Evolutionary conservation across 148 eudicot species (phyloP), one percentile per base, ranked within the genome.

Genomic region (Gaultheria prostrata): DNA sequence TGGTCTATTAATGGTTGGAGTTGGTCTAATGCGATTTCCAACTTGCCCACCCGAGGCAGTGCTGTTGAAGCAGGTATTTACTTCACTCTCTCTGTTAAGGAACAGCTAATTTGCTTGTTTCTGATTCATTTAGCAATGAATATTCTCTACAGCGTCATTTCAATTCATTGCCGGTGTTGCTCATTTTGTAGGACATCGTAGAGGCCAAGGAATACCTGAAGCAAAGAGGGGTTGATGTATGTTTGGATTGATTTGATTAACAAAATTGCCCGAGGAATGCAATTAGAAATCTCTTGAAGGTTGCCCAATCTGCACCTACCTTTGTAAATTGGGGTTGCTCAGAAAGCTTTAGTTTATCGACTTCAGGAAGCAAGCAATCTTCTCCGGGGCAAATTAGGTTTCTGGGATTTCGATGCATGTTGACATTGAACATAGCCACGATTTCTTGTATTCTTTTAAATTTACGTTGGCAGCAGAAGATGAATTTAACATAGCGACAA

Each of bases 1-100:
- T 82, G 97, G 97, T 26, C 86, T 95, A 46, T 88, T 93, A 39
- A 93, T 93, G 95, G 94, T 95, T 85, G 93, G 95, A 59, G 85
- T 92, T 48, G 95, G 99, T 78, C 88, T 96, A 76, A 96, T 94
- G 93, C 93, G 86, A 69, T 96, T 96, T 84, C 97, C 93, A 11
- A 93, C 99, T 76, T 96, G 99, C 82, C 99, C 98, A 20, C 91
- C 92, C 30, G 98, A 94, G 83, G 94, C 98, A 49, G 86, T 90
- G 33, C 87, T 96, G 75, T 86, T 95, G 71, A 97, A 93, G 81
- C 90, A 94, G 94, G 98, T 95, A 92, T 65, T 75, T n/a, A 20
- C 50, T 24, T 10, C 46, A 33, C 35, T 32, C 79, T 75, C 49
- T 12, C 35, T 33, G 2, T 33, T 33, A 33, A 33, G 35, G 35